Evolutionary conservation across 2,329 filamentous ascomycete genomes (phyloP).

Genomic region (Xylaria sp.): DNA sequence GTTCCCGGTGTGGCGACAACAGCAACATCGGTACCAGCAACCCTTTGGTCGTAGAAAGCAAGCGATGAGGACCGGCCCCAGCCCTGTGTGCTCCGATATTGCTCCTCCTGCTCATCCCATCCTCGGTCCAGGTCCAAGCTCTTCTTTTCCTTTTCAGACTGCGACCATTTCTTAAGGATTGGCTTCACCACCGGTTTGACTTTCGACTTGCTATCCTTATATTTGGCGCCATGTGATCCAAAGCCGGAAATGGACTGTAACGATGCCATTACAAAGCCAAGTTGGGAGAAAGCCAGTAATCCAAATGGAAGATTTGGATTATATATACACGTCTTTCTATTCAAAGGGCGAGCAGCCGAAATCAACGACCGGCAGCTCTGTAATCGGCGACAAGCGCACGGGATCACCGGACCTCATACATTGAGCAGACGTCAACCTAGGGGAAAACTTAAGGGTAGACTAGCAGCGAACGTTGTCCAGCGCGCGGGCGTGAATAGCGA

Average conservation of each 20-base stretch:
- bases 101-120: slow-evolving; percentile 65
- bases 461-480: slow-evolving; percentile 1
- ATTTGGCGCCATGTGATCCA: slow-evolving; percentile 41
- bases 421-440: slow-evolving; percentile 26
- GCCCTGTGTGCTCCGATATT: slow-evolving; percentile 48
- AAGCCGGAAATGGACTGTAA: slow-evolving; percentile 50
- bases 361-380: slow-evolving; percentile 22
- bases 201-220: slow-evolving; percentile 60
- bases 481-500: slow-evolving; percentile 2
- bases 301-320: slow-evolving; percentile 12
- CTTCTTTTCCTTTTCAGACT: slow-evolving; percentile 67
- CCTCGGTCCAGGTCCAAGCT: slow-evolving; percentile 71
- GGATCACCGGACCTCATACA: slow-evolving; percentile 36
- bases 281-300: slow-evolving; percentile 11
- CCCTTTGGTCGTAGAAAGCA: slow-evolving; percentile 36
- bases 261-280: slow-evolving; percentile 51
- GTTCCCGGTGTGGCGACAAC: slow-evolving; percentile 11
- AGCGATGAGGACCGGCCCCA: slow-evolving; percentile 40
- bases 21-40: slow-evolving; percentile 12
- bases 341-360: slow-evolving; percentile 14
- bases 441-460: slow-evolving; percentile 1
- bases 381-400: slow-evolving; percentile 32
- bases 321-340: slow-evolving; percentile 34
- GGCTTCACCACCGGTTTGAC: slow-evolving; percentile 66
- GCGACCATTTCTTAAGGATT: slow-evolving; percentile 67